Percentiles rank a stretch among this genome's conserved stretches.
phyloP scores from a whole-genome alignment of 345 rosid species.

The Linum tenue region DNA sequence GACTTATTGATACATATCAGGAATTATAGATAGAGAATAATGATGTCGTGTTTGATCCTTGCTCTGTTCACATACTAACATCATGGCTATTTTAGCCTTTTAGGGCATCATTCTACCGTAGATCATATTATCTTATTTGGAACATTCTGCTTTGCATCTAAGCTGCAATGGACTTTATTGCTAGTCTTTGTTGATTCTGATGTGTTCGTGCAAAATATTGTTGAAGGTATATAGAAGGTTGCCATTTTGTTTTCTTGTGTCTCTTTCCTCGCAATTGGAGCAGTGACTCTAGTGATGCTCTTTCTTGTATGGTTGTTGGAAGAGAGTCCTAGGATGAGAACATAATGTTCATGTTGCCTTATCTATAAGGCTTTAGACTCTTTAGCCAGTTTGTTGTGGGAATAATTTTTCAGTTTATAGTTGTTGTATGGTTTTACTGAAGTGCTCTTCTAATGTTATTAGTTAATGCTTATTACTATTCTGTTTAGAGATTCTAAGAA shows the following conservation, averaged over 20 bases:
- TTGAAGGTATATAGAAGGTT: not conserved
- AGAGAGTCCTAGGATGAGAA: not conserved
- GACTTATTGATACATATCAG: not conserved
- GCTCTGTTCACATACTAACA: not conserved
- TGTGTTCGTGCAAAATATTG: not conserved
- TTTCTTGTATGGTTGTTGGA: too few relatives aligned
- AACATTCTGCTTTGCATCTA: not conserved
- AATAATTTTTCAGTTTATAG: not conserved
- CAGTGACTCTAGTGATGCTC: not conserved
- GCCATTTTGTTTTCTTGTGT: not conserved
- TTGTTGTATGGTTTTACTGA: not conserved
- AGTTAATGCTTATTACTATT: not conserved
- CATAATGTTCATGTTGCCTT: not conserved
- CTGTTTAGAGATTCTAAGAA: not conserved
- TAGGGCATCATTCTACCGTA: not conserved
- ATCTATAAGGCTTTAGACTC: not conserved
- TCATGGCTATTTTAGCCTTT: not conserved
- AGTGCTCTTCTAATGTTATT: not conserved
- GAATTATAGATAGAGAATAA: too few relatives aligned
- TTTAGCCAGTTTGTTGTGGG: not conserved
- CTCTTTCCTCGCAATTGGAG: not conserved
- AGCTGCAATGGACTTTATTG: not conserved
- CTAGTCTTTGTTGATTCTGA: not conserved
- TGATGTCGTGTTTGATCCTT: not conserved
- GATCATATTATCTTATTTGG: not conserved